Evolutionary conservation across 352 stramenopile species (phyloP), one percentile per base, ranked within the genome.

Genomic region (Pythium monospermum): DNA sequence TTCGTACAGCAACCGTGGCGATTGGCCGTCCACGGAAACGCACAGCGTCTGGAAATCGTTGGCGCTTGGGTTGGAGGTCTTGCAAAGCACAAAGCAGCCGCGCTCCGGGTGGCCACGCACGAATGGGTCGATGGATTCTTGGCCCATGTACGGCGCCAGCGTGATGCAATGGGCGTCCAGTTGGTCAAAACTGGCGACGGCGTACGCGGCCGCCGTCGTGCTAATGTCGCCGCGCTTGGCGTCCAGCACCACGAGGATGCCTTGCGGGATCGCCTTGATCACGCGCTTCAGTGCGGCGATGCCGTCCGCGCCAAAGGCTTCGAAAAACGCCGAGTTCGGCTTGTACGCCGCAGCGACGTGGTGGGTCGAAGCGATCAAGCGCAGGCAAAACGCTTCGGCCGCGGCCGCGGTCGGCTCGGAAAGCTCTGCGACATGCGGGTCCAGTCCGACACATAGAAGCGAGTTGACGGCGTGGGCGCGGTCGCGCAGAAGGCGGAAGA

Each of bases 291-390:
- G 70, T 6, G 94, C 96, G 6, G 69, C 66, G 49, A 95, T 72
- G 41, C 96, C 96, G 31, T 93, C 85, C 10, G 76, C 71, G 28
- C 84, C 85, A 47, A 94, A 93, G 13, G 77, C 80, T 52, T 99
- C 96, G 65, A 99, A 99, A 72, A 99, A 99, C 6, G 97, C 97
- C 49, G 95, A 94, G 75, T 99, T 99, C 25, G 97, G 97, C 72
- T 99, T 99, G 86, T 98, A 99, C 31, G 85, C 90, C 10, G 94
- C 91, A 2, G 95, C 94, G 36, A 97, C 81, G 19, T 93, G 74
- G 36, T 95, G 73, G 15, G 96, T 99, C 43, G 93, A 83, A 41
- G 97, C 81, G 56, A 99, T 98, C 38, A 99, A 75, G 26, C 70
- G 81, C 37, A 94, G 75, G 73, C 96, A 99, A 73, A 99, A 99